Evolutionary conservation across 2,329 filamentous ascomycete species (phyloP), one percentile per base, ranked within the genome.

Genomic region (Fusarium sp.): DNA sequence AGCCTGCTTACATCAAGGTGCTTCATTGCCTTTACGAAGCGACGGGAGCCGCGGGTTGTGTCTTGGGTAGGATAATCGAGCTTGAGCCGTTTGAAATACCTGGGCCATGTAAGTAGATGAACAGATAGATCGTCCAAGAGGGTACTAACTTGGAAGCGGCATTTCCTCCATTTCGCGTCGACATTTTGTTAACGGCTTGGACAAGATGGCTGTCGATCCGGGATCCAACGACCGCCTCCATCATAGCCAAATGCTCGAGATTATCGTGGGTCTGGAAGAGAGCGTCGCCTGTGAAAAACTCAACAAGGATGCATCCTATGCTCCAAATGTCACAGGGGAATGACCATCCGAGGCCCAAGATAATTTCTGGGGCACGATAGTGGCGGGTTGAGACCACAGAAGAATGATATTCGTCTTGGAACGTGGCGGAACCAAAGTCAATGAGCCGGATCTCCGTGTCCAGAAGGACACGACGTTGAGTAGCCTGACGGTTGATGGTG

Each of bases 1-100:
- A 21, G 17, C 25, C 17, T 43, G 6, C 84, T 63, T 77, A 90
- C 87, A 57, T 83, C 79, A 25, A 90, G 76, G 51, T 80, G 80
- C 73, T 89, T 90, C 88, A 90, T 90, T n/a, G 86, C 87, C 72
- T 87, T 87, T 11, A 90, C 88, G 68, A 89, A 90, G 67, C 86
- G 79, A 59, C 82, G 79, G 1, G 87, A 89, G 4, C 87, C 86
- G 52, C 87, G 79, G 0, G 85, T 87, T 1, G 88, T 90, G 11
- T 89, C 87, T 2, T 77, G 65, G 3, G 82, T 83, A 4, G 88
- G 88, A 62, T 89, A 90, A 64, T 89, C 87, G 17, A 90, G 79
- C 70, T 82, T 85, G 32, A 83, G 76, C 19, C 87, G 79, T 71
- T 89, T 89, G 73, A 90, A 90, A 67, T 87, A 89, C 67, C 87